Base-by-base conservation (phyloP, 768 basidiomycete species). In the Agaricus subrufescens region DNA sequence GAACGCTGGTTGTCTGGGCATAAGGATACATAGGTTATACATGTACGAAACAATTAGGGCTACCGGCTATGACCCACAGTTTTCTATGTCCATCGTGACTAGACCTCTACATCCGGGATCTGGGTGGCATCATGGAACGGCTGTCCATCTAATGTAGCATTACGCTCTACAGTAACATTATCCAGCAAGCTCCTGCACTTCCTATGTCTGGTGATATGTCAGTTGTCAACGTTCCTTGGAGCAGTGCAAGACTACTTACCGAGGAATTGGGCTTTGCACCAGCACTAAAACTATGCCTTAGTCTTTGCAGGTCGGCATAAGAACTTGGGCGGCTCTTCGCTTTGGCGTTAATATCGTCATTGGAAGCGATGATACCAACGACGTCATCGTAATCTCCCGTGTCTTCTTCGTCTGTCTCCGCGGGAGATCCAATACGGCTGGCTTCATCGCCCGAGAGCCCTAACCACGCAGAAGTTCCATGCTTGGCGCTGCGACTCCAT, bases 381-480 rank as follows among this genome's bases (percentile, higher is more conserved):
- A 94, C 89, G 69, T 95, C 84, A 67, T 96, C 94, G 67, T 95
- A 95, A 70, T 96, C 94, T 40, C 91, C 93, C 47, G 83, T 81
- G 50, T 92, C 91, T 65, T 94, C 92, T 27, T 92, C 90, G 62
- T 94, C 94, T 12, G 88, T 86, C 46, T 82, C 84, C 49, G 88
- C 85, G 0, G 91, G 90, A 7, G 87, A 89, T 39, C 73, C 79
- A 19, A 84, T 74, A 46, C 85, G 73, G 71, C 82, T 89, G 66
- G 68, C 74, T 65, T 86, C 85, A 48, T 81, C 83, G 63, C 70
- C 73, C 40, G 69, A 70, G 30, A 66, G 67, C 15, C 83, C 89
- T 31, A 83, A 83, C 93, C 92, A 94, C n/a, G 84, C 91, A 63
- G 87, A 91, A 2, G 91, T 91, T n/a, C 92, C 90, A 47, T 82